A percentile compares a stretch with the other conserved stretches of the same genome.
phyloP scores from a whole-genome alignment of 192 early-diverging fungal genomes.

The Backusella circina region DNA sequence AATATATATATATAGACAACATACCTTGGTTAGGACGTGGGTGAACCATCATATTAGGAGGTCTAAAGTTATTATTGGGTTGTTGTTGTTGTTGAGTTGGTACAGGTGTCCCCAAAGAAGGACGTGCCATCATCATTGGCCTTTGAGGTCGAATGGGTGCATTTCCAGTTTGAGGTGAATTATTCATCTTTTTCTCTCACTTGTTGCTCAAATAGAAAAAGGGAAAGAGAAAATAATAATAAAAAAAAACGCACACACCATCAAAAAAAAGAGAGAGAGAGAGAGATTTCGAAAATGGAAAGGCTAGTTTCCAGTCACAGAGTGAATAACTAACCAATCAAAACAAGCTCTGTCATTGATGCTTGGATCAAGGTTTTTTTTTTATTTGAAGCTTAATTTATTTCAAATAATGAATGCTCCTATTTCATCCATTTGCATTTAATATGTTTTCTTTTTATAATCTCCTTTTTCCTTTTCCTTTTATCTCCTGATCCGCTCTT shows the following conservation, averaged over 20 bases:
- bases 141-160: conserved; percentile 3
- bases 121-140: background rate
- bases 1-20: background rate
- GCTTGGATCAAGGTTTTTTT: background rate
- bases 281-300: background rate
- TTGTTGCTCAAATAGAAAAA: background rate
- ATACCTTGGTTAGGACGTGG: background rate
- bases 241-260: background rate
- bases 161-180: background rate
- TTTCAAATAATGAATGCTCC: too few species aligned
- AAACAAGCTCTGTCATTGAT: background rate
- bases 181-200: background rate
- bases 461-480: background rate
- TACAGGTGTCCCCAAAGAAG: background rate
- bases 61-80: background rate
- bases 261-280: too few species aligned
- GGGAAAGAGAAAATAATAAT: background rate
- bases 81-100: background rate
- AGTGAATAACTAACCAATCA: background rate
- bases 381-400: background rate
- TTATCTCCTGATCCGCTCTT: background rate
- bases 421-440: too few species aligned
- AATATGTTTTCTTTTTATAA: background rate
- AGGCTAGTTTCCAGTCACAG: background rate
- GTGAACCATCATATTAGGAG: background rate